Percentiles rank a stretch among this genome's conserved stretches.
phyloP scores from a whole-genome alignment of 2,329 filamentous ascomycete species.

The Colletotrichum navitas region DNA sequence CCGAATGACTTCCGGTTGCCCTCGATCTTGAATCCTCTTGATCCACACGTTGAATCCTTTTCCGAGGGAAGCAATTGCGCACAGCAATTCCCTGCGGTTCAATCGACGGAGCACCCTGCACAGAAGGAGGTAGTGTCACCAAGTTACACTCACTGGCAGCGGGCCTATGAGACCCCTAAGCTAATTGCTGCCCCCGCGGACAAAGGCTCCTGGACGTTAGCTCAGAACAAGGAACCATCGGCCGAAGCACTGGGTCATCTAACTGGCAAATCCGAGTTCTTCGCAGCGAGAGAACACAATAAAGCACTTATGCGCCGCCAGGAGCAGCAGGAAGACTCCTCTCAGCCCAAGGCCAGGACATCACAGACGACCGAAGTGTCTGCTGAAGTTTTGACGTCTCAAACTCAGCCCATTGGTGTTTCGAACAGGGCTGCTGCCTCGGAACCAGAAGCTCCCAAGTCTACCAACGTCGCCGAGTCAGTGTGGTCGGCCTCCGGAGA shows the following conservation, averaged over 20 bases:
- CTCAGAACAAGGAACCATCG: conserved; percentile 16
- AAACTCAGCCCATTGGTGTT: not conserved
- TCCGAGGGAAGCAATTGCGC: not conserved
- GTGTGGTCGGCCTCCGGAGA: conserved; percentile 33
- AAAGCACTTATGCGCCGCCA: conserved; percentile 39
- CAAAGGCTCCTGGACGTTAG: not conserved
- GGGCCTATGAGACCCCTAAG: not conserved
- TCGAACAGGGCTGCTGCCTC: not conserved
- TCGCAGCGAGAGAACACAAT: conserved; percentile 56
- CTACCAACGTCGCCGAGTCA: conserved; percentile 25
- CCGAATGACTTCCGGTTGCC: conserved; percentile 17
- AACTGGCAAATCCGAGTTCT: conserved; percentile 56
- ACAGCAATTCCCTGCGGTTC: not conserved
- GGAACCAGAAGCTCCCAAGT: conserved; percentile 12
- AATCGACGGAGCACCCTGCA: not conserved
- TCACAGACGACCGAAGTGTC: not conserved
- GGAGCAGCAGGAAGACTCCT: not conserved
- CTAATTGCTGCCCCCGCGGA: not conserved
- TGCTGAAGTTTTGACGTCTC: not conserved
- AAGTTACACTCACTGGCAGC: conserved; percentile 1
- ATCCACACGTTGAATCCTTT: not conserved
- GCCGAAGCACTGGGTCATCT: conserved; percentile 51
- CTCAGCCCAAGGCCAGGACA: not conserved
- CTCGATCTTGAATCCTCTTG: conserved; percentile 13
- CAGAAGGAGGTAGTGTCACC: not conserved